Evolutionary conservation across 306 rosid species (phyloP).

Genomic region (Oemleria cerasiformis): DNA sequence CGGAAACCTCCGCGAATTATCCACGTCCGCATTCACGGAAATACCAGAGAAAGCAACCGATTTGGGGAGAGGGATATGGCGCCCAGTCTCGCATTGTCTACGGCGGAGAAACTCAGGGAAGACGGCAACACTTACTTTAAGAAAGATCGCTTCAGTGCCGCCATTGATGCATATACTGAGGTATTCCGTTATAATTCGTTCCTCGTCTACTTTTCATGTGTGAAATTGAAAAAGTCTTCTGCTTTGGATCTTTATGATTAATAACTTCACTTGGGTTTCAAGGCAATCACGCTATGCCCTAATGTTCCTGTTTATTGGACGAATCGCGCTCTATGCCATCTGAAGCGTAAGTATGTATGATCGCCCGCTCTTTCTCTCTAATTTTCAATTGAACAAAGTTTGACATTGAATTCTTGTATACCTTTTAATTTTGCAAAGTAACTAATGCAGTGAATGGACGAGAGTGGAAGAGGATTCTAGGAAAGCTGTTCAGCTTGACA

Average conservation of each 20-base stretch:
- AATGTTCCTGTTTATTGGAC: slow-evolving; percentile 73
- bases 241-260: not conserved
- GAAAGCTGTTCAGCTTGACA: slow-evolving; percentile 76
- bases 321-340: slow-evolving; percentile 96
- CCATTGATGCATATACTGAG: slow-evolving; percentile 95
- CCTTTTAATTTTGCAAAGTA: not conserved
- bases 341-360: slow-evolving; percentile 74
- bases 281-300: slow-evolving; percentile 84
- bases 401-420: not conserved
- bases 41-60: not conserved
- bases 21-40: not conserved
- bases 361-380: slow-evolving; percentile 7
- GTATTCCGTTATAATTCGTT: slow-evolving; percentile 18
- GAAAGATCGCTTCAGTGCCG: slow-evolving; percentile 75
- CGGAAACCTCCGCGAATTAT: not conserved
- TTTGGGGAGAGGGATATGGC: slow-evolving; percentile 35
- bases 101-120: slow-evolving; percentile 63
- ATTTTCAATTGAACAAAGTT: not conserved
- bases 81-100: slow-evolving; percentile 36
- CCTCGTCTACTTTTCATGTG: not conserved
- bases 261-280: slow-evolving; percentile 2
- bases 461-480: slow-evolving; percentile 82
- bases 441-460: slow-evolving; percentile 70
- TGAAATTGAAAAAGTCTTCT: slow-evolving; percentile 4
- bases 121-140: slow-evolving; percentile 80